These are phyloP conservation scores for Lodderomyces parapsilosis DNA, from an alignment of 1,139 yeast species.

Conservation along the genomic window DNA sequence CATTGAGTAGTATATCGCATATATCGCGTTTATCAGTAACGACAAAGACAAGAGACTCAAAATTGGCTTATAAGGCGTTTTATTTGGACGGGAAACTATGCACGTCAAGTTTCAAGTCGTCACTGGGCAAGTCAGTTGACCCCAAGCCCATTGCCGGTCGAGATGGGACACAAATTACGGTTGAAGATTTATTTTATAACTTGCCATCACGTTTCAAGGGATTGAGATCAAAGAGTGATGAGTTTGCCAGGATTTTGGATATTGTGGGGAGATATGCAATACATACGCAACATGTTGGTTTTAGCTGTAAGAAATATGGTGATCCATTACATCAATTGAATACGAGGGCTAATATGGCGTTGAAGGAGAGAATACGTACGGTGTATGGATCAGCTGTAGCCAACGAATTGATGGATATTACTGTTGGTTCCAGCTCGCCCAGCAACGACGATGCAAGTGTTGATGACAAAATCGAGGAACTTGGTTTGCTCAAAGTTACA, in stretches of 20 bases:
- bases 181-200: conserved; percentile 89
- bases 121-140: conserved; percentile 20
- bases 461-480: conserved; percentile 3
- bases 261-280: conserved; percentile 83
- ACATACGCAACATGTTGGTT: conserved; percentile 67
- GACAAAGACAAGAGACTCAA: conserved; percentile 59
- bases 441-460: conserved; percentile 15
- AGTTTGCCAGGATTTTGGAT: conserved; percentile 73
- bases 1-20: conserved; percentile 60
- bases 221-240: conserved; percentile 67
- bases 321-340: conserved; percentile 58
- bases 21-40: conserved; percentile 70
- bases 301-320: conserved; percentile 77
- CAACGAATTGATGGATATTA: conserved; percentile 55
- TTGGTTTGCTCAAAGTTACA: conserved; percentile 48
- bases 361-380: conserved; percentile 67
- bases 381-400: conserved; percentile 76
- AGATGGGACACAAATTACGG: conserved; percentile 79
- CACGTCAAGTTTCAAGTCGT: conserved; percentile 32
- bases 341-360: conserved; percentile 46
- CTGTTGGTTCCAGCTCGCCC: conserved; percentile 17
- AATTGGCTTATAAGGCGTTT: conserved; percentile 67
- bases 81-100: conserved; percentile 65
- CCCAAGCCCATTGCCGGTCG: conserved; percentile 85
- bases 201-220: conserved; percentile 76